Percentiles rank a stretch among this genome's conserved stretches.
Conservation (phyloP, 257 asterid species). For the Ligustrum vulgare region DNA sequence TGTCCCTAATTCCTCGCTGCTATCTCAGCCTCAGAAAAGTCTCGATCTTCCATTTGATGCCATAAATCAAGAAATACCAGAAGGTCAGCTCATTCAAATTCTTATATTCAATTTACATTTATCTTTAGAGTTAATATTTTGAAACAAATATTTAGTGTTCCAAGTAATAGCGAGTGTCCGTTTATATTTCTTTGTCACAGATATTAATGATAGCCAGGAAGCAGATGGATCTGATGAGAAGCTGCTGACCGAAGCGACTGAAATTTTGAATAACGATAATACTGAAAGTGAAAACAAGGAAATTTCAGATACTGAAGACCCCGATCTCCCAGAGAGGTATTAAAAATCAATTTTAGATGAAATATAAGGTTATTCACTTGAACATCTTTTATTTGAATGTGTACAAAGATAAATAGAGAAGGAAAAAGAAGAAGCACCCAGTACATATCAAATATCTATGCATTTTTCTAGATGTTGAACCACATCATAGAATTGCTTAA, state of each 20-base stretch:
- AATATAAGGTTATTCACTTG: neutral
- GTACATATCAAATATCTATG: neutral
- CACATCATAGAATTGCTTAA: neutral
- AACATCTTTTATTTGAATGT: neutral
- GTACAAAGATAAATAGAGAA: neutral
- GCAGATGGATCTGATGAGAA: conserved; percentile 33
- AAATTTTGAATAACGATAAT: conserved; percentile 18
- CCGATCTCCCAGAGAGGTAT: conserved; percentile 59
- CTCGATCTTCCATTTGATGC: conserved; percentile 31
- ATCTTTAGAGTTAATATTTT: neutral
- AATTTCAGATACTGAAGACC: conserved; percentile 34
- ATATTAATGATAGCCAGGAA: conserved; percentile 36
- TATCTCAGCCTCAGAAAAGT: conserved; percentile 41
- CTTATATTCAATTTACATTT: neutral
- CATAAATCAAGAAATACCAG: conserved; percentile 41
- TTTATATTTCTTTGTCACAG: conserved; percentile 28
- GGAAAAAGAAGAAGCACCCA: neutral
- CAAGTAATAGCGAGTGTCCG: neutral
- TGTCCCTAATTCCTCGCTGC: conserved; percentile 39
- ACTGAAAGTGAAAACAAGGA: conserved; percentile 35
- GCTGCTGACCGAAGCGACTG: conserved; percentile 26
- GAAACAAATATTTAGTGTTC: neutral
- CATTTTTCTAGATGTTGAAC: neutral
- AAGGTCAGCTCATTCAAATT: conserved; percentile 42
- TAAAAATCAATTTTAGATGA: neutral